Percentiles rank a stretch among this genome's conserved stretches.
Evolutionary conservation across 768 basidiomycete species (phyloP).

Genomic region (Rhizopogon roseolus): DNA sequence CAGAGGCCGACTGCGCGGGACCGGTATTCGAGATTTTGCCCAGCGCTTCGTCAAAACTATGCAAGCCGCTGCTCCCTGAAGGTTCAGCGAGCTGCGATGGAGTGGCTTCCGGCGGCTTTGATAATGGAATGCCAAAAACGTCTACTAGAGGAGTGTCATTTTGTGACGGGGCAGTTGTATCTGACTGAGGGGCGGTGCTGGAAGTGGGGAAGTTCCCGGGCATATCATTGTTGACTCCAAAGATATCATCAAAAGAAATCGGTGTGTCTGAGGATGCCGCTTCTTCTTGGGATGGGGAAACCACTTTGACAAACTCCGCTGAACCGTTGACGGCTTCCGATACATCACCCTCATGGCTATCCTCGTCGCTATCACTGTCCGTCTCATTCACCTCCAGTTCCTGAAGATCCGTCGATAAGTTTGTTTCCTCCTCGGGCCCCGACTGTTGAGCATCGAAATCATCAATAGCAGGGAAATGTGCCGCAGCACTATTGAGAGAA

Average conservation of each 20-base stretch:
- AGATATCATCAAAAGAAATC: conserved; percentile 53
- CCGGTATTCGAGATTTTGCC: conserved; percentile 43
- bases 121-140: conserved; percentile 34
- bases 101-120: conserved; percentile 12
- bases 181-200: conserved; percentile 12
- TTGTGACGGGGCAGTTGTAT: conserved; percentile 10
- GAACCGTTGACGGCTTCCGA: conserved; percentile 7
- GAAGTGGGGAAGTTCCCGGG: conserved; percentile 18
- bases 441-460: conserved; percentile 13
- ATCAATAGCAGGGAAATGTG: conserved; percentile 36
- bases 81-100: conserved; percentile 11
- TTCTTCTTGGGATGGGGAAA: conserved; percentile 13
- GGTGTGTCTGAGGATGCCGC: conserved; percentile 3
- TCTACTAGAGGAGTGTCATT: conserved; percentile 25
- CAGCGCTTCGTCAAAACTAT: conserved; percentile 75
- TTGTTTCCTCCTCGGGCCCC: conserved; percentile 10
- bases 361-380: conserved; percentile 47
- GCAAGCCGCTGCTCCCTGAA: conserved; percentile 28
- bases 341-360: conserved; percentile 20
- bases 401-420: conserved; percentile 47
- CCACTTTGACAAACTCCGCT: background rate
- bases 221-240: conserved; percentile 31
- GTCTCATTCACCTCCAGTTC: conserved; percentile 56
- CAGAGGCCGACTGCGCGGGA: conserved; percentile 25
- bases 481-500: conserved; percentile 22